A percentile compares a stretch with the other conserved stretches of the same genome.
phyloP scores from a whole-genome alignment of 805 yeast genomes.

The Yamadazyma olivae region DNA sequence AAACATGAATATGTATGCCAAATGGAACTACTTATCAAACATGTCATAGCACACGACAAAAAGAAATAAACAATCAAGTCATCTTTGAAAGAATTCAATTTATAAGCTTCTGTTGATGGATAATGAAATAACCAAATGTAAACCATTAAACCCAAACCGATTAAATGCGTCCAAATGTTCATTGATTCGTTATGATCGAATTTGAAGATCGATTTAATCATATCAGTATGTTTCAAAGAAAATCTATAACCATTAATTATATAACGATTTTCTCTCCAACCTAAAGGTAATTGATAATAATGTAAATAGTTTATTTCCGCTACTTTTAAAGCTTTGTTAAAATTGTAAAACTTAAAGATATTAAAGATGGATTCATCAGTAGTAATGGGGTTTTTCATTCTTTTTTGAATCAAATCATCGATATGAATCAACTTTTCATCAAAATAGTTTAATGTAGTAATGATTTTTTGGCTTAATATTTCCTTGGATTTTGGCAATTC shows the following conservation, averaged over 20 bases:
- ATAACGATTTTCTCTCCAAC: slow-evolving; percentile 90
- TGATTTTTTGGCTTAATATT: slow-evolving; percentile 33
- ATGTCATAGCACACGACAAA: slow-evolving; percentile 68
- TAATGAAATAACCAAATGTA: slow-evolving; percentile 58
- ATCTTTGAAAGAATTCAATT: slow-evolving; percentile 37
- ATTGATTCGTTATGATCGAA: slow-evolving; percentile 80
- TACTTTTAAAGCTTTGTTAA: slow-evolving; percentile 32
- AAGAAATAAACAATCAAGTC: slow-evolving; percentile 60
- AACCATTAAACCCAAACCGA: slow-evolving; percentile 60
- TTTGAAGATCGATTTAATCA: slow-evolving; percentile 56
- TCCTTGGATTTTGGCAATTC: slow-evolving; percentile 20
- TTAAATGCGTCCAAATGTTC: slow-evolving; percentile 90
- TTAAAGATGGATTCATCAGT: slow-evolving; percentile 28
- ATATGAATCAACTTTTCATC: slow-evolving; percentile 39
- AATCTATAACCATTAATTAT: slow-evolving; percentile 85
- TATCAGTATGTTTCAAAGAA: slow-evolving; percentile 56
- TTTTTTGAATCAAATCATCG: slow-evolving; percentile 34
- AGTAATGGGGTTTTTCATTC: slow-evolving; percentile 26
- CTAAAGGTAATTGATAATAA: slow-evolving; percentile 84
- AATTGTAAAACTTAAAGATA: slow-evolving; percentile 35
- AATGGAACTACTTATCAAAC: slow-evolving; percentile 71
- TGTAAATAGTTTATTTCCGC: slow-evolving; percentile 52
- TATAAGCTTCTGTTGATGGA: slow-evolving; percentile 57
- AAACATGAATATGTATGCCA: slow-evolving; percentile 94
- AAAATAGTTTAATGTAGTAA: slow-evolving; percentile 39